Percentiles rank a stretch among this genome's conserved stretches.
phyloP scores from a whole-genome alignment of 2,329 filamentous ascomycete species.

The Alternaria sp. region DNA sequence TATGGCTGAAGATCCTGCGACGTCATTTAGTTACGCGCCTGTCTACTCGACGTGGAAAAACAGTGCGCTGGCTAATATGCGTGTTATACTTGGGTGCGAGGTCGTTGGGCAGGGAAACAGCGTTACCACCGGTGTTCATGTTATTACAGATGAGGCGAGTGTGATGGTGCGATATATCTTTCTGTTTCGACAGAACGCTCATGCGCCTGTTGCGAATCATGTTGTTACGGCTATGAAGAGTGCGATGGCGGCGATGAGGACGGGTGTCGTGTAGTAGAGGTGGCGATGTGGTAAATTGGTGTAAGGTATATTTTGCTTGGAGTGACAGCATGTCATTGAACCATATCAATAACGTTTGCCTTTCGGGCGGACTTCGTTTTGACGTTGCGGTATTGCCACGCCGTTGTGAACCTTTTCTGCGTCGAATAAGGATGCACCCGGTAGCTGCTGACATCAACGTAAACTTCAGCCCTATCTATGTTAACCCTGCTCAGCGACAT shows the following conservation, averaged over 20 bases:
- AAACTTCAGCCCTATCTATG: neutral
- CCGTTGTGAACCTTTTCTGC: neutral
- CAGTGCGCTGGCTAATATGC: constrained; percentile 34
- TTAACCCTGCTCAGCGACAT: neutral
- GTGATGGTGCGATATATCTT: constrained; percentile 47
- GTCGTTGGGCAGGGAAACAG: constrained; percentile 28
- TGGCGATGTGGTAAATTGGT: neutral
- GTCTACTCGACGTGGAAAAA: constrained; percentile 31
- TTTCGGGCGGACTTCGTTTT: neutral
- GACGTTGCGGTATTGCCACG: neutral
- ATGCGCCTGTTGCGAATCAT: constrained; percentile 28
- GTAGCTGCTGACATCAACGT: neutral
- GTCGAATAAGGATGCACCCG: neutral
- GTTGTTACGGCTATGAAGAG: constrained; percentile 30
- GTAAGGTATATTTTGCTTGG: neutral
- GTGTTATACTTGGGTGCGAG: constrained; percentile 40
- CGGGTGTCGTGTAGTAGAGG: constrained; percentile 13
- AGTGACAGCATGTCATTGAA: neutral
- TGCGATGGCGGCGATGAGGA: constrained; percentile 26
- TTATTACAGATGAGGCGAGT: constrained; percentile 32
- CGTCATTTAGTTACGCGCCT: constrained; percentile 32
- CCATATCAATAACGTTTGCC: neutral
- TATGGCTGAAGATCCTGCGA: constrained; percentile 36
- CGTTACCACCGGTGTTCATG: constrained; percentile 30
- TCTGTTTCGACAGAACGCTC: constrained; percentile 22